A percentile compares a stretch with the other conserved stretches of the same genome.
Evolutionary conservation across 1,139 yeast genomes (phyloP).

Genomic region (Kurtzmaniella quercitrusa): DNA sequence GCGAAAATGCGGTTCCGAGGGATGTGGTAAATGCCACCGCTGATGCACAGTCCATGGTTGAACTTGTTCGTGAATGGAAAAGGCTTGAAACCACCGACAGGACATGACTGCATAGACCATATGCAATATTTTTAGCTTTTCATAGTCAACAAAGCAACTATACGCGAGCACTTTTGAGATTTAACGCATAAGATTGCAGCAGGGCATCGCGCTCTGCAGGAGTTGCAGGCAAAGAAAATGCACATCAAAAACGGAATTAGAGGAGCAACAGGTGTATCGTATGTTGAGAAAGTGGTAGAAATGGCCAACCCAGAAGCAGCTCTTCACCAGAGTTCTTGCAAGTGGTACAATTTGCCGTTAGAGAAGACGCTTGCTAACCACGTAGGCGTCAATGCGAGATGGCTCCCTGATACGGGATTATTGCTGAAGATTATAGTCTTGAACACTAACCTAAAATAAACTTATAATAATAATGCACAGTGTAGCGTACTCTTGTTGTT

Average conservation of each 20-base stretch:
- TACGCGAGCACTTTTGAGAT: too few species aligned
- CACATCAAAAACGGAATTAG: neutral
- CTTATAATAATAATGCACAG: neutral
- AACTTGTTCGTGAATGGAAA: constrained; percentile 58
- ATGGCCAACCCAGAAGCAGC: neutral
- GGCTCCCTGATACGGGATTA: neutral
- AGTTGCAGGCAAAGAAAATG: neutral
- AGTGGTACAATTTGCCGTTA: too few species aligned
- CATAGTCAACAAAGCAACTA: too few species aligned
- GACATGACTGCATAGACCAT: neutral
- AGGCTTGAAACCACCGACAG: constrained; percentile 1
- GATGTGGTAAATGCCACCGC: constrained; percentile 84
- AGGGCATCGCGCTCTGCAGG: neutral
- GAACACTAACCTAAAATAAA: neutral
- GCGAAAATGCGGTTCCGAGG: constrained; percentile 86
- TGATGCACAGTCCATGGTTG: constrained; percentile 60
- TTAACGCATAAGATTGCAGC: neutral
- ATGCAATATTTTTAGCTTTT: neutral
- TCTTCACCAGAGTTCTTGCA: too few species aligned
- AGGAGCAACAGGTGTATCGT: neutral
- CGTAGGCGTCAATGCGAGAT: too few species aligned
- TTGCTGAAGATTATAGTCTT: too few species aligned
- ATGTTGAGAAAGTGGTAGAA: neutral
- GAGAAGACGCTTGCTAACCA: too few species aligned
- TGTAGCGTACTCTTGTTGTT: neutral